phyloP scores from a whole-genome alignment of 2,329 filamentous ascomycete genomes.

The Arthrinium puccinioides region DNA sequence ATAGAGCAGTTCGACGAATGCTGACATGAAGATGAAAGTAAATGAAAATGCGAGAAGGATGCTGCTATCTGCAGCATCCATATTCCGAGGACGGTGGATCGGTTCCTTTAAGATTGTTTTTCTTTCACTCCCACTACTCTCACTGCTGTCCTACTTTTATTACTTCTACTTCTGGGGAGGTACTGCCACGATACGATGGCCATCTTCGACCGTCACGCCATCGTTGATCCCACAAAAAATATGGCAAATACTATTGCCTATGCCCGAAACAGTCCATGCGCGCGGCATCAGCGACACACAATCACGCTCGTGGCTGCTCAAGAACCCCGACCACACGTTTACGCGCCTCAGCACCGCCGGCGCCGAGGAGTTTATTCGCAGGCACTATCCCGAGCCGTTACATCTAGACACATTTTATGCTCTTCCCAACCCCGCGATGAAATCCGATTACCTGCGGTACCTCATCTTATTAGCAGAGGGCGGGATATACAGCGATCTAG shows the following conservation, averaged over 20 bases:
- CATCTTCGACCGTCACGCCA: too few species aligned
- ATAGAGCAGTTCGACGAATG: too few species aligned
- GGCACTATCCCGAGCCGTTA: background rate
- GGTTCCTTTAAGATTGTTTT: too few species aligned
- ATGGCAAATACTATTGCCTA: background rate
- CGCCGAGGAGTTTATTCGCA: background rate
- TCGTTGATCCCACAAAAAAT: background rate
- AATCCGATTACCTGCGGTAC: slow-evolving; percentile 7
- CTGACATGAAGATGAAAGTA: too few species aligned
- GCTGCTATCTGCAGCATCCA: too few species aligned
- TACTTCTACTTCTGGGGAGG: too few species aligned
- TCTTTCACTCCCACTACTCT: too few species aligned
- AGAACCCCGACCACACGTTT: background rate
- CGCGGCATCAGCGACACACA: background rate
- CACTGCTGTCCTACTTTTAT: too few species aligned
- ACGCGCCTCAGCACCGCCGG: background rate
- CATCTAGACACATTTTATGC: background rate
- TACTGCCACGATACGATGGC: too few species aligned
- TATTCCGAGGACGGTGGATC: too few species aligned
- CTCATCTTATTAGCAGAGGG: slow-evolving; percentile 4
- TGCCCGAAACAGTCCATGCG: background rate
- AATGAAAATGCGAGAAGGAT: too few species aligned
- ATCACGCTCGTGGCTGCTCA: background rate
- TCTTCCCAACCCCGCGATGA: background rate
- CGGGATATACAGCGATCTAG: slow-evolving; percentile 6